Base-by-base conservation (phyloP, 176 grass and related monocot genomes). In the Eragrostis curvula region DNA sequence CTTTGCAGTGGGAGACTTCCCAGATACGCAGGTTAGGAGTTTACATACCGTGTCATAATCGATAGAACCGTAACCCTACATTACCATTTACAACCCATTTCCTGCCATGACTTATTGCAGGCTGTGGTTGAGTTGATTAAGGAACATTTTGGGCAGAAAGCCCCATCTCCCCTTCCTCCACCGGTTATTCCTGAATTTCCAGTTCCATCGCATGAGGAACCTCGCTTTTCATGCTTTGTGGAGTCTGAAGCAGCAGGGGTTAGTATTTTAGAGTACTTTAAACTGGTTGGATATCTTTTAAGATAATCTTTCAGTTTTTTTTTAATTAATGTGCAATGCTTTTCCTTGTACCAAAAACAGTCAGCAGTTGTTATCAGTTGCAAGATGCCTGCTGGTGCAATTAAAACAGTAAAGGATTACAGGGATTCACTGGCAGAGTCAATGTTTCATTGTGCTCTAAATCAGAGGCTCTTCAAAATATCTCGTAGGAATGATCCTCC, bases 161-260 rank as follows among this genome's bases (percentile, higher is more conserved):
- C 56, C 53, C 75, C 93, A 71, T 40, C 62, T 60, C 71, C 73
- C 57, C 29, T 64, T 48, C 88, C 91, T 85, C 87, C 91, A 39
- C 91, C 83, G n/a, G 41, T 59, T 75, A 92, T 94, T 82, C 93
- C 87, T 45, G 88, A 99, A 71, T 96, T 99, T 77, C 73, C 77
- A 65, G 89, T 99, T 85, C 96, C 93, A 62, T 93, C 93, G 0
- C 96, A 99, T 78, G 73, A 83, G 88, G 90, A 99, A 87, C 93
- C 93, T 91, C 96, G 96, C 11, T 91, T 93, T 88, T 99, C 96
- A 67, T 99, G 96, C 77, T 96, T 99, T 90, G 87, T 99, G 40
- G 96, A 99, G 93, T 99, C 93, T 48, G 96, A 99, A 91, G 96
- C 96, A 70, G 93, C 96, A 85, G 93, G 96, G 89, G 96, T 99